phyloP scores from a whole-genome alignment of 2,329 filamentous ascomycete genomes.

The Pestalotiopsis sp. region DNA sequence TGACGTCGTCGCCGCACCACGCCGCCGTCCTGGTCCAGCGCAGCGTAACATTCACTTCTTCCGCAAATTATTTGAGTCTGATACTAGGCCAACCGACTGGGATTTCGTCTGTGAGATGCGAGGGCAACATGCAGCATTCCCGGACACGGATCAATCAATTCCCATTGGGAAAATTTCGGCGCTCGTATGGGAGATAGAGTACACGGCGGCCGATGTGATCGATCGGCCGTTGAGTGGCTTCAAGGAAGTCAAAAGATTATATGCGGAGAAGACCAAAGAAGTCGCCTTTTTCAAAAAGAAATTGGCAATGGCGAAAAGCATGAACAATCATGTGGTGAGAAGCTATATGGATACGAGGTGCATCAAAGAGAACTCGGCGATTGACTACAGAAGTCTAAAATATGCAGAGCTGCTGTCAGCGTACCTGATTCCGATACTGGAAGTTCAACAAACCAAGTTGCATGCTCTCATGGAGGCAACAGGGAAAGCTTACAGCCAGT shows the following conservation, averaged over 20 bases:
- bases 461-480: background rate
- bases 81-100: background rate
- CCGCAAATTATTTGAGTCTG: background rate
- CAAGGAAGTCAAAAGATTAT: background rate
- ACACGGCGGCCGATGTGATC: background rate
- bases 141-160: background rate
- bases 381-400: background rate
- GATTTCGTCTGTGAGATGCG: background rate
- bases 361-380: background rate
- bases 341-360: background rate
- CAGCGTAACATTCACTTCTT: background rate
- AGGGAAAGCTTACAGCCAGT: background rate
- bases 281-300: background rate
- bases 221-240: background rate
- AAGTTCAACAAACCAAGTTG: background rate
- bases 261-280: background rate
- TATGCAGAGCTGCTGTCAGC: background rate
- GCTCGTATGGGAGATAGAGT: background rate
- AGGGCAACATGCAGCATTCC: background rate
- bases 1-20: background rate
- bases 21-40: background rate
- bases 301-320: background rate
- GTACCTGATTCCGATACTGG: background rate
- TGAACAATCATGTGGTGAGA: background rate
- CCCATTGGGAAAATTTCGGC: no score